Evolutionary conservation across 352 stramenopile species (phyloP), one percentile per base, ranked within the genome.

Genomic region (Phytophthora citrophthora): DNA sequence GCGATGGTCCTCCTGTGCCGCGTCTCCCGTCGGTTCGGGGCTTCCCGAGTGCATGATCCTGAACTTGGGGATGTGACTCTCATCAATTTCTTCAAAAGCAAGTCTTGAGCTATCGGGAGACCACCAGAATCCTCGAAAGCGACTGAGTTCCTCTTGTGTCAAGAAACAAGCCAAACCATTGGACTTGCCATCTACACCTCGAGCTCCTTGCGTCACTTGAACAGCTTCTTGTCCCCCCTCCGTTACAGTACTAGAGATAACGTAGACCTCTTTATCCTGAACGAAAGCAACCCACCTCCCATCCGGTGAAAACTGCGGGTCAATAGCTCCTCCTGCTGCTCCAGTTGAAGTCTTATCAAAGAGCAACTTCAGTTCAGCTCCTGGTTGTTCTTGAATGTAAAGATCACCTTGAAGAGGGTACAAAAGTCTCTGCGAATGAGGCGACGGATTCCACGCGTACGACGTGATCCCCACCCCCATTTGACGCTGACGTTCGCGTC

Each of bases 131-230:
- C 97, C 97, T 39, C 90, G 76, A 79, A 98, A 99, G 27, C 96
- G 89, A 68, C 96, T 96, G 69, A 99, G 96, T 76, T 99, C 96
- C 76, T 99, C 97, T 67, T 99, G 95, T 6, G 97, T 98, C 9
- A 99, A 68, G 75, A 98, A 99, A 75, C 98, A 98, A n/a, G 97
- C 96, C 11, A 99, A 63, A 2, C 96, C 97, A 74, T 99, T 95
- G 23, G 85, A 97, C 43, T 90, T 85, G 24, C 89, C 89, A 7
- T 77, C 74, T 23, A 83, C 52, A 44, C 71, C 79, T 52, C 88
- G 70, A 16, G 90, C 93, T 15, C 90, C 91, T 1, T 66, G 80
- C 2, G 87, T 96, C 61, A 97, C 67, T 57, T 95, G 86, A 13
- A 85, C 66, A 0, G 86, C 82, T 26, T 69, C 61, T 43, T 83